Evolutionary conservation across 2,329 filamentous ascomycete genomes (phyloP).

Genomic region (Aspergillus oerlinghausenensis): DNA sequence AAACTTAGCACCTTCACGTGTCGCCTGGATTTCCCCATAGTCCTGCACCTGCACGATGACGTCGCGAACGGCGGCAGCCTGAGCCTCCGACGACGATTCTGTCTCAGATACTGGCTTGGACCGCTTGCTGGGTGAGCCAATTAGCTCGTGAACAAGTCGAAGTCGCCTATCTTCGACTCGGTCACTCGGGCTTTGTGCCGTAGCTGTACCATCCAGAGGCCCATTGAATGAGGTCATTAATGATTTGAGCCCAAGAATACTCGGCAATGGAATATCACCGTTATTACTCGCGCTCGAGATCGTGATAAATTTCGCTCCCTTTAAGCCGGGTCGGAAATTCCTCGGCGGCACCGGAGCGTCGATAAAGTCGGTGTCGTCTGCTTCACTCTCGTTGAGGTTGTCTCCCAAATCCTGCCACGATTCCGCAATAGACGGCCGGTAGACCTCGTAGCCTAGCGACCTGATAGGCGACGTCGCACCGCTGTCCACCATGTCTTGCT

Average conservation of each 20-base stretch:
- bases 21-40: constrained; percentile 69
- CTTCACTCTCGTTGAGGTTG: constrained; percentile 43
- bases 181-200: constrained; percentile 16
- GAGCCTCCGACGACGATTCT: constrained; percentile 9
- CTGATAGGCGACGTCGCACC: constrained; percentile 33
- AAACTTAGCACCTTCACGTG: constrained; percentile 64
- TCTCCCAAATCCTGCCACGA: constrained; percentile 38
- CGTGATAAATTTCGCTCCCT: constrained; percentile 28
- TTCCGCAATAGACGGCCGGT: constrained; percentile 32
- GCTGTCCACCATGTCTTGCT: constrained; percentile 37
- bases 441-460: constrained; percentile 53
- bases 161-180: constrained; percentile 29
- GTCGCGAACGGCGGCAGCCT: constrained; percentile 22
- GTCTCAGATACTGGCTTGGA: constrained; percentile 4
- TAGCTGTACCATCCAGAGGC: constrained; percentile 19
- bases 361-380: constrained; percentile 39
- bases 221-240: constrained; percentile 30
- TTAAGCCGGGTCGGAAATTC: constrained; percentile 16
- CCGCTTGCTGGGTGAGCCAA: constrained; percentile 22
- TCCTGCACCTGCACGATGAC: constrained; percentile 77
- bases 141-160: constrained; percentile 32
- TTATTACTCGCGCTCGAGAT: constrained; percentile 29
- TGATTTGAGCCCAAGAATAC: constrained; percentile 28
- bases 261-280: constrained; percentile 30
- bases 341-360: constrained; percentile 16